Evolutionary conservation across 2,329 filamentous ascomycete genomes (phyloP).

Genomic region (Penicillium frequentans): DNA sequence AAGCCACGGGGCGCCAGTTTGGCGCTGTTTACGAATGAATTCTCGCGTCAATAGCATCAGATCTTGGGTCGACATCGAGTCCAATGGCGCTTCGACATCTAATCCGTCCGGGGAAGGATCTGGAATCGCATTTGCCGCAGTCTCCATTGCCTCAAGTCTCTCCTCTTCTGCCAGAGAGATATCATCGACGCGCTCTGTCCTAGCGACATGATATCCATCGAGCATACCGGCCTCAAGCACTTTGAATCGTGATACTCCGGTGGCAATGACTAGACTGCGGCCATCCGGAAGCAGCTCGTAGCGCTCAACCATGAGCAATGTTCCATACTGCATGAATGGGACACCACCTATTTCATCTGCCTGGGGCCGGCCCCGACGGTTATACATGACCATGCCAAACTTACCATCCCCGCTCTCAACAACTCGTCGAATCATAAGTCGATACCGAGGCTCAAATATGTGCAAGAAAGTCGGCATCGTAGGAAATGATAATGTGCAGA

Average conservation of each 20-base stretch:
- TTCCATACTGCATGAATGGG: slow-evolving; percentile 73
- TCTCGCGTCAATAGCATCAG: slow-evolving; percentile 65
- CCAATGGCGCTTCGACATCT: slow-evolving; percentile 30
- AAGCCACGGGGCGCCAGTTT: slow-evolving; percentile 71
- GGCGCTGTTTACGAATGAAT: slow-evolving; percentile 70
- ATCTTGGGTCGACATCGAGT: slow-evolving; percentile 65
- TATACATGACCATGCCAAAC: slow-evolving; percentile 84
- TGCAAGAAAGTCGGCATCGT: slow-evolving; percentile 82
- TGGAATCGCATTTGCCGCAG: slow-evolving; percentile 28
- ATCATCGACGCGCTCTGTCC: slow-evolving; percentile 75
- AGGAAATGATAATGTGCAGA: slow-evolving; percentile 80
- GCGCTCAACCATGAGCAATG: slow-evolving; percentile 72
- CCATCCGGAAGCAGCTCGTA: slow-evolving; percentile 75
- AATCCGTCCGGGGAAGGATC: slow-evolving; percentile 3
- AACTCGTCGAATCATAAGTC: slow-evolving; percentile 80
- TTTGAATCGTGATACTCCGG: slow-evolving; percentile 74
- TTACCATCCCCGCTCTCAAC: slow-evolving; percentile 67
- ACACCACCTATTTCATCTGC: slow-evolving; percentile 51
- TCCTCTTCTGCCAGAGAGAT: slow-evolving; percentile 81
- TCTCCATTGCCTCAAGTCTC: slow-evolving; percentile 69
- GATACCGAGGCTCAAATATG: slow-evolving; percentile 89
- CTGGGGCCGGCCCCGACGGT: slow-evolving; percentile 54
- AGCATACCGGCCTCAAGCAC: slow-evolving; percentile 62
- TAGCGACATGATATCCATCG: slow-evolving; percentile 78
- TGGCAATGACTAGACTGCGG: slow-evolving; percentile 75